Base-by-base conservation (phyloP, 2,329 filamentous ascomycete species). In the Didymellaceae sp. region DNA sequence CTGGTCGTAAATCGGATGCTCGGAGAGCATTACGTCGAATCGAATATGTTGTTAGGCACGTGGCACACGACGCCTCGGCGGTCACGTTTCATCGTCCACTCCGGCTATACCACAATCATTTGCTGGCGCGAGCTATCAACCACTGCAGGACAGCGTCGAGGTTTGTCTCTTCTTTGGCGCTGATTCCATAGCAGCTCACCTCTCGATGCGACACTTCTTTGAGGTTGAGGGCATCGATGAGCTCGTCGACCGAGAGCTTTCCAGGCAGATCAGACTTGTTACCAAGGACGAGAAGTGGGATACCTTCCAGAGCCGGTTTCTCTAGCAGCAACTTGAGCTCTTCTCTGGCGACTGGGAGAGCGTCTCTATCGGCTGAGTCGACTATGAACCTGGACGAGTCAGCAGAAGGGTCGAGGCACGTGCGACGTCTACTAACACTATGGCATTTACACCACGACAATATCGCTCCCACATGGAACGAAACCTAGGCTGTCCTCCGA, bases 391-490 rank as follows among this genome's bases (percentile, higher is more conserved):
- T 87, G 62, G 26, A 40, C 21, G 55, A 49, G 69, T 70, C 55
- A 73, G 67, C 62, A 55, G 58, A 42, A 46, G 48, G 28, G 28
- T 25, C 37, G 20, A 14, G 49, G 33, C 39, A 62, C 39, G 50
- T 51, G 58, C 46, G 47, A 41, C 41, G 37, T 40, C 56, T 26
- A 39, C 81, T 74, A 81, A 87, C 83, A 99, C 90, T 64, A 99
- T 97, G 63, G 93, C 93, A 77, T 96, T 96, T 63, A 97, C 94
- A 43, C 91, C 94, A 58, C 92, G 90, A 77, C 94, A 97, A 75
- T 99, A 99, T 70, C 94, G 84, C 80, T 99, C 94, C 94, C 94
- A 99, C 94, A 99, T 99, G 63, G 90, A 90, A 69, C 94, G 89
- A 79, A 97, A 99, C 61, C 93, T 86, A 65, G 94, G 93, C 77